phyloP scores from a whole-genome alignment of 106 monocot species.

The Chionographis japonica region DNA sequence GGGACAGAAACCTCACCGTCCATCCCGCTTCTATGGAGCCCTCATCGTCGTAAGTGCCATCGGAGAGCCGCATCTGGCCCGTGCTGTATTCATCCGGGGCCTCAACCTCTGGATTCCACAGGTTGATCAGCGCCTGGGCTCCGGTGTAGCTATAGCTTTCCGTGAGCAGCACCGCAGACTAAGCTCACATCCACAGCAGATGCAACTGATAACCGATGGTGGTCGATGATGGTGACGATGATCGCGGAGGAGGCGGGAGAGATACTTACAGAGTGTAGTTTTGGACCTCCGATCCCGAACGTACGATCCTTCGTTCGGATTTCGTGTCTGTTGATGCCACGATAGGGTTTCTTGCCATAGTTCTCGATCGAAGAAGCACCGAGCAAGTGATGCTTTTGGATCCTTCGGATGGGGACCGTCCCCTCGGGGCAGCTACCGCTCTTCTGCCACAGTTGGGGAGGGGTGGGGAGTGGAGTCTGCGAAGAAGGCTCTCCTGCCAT shows the following conservation, averaged over 20 bases:
- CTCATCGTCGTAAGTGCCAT: conserved; percentile 9
- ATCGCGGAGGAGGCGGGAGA: not conserved
- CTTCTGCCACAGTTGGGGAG: conserved; percentile 15
- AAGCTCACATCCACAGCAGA: not conserved
- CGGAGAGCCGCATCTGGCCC: conserved; percentile 17
- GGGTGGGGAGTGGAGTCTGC: too few relatives aligned
- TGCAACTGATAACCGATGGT: too few relatives aligned
- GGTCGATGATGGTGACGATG: too few relatives aligned
- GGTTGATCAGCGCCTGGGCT: conserved; percentile 14
- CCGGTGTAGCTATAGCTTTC: conserved; percentile 28
- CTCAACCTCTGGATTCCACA: conserved; percentile 28
- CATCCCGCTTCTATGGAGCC: conserved; percentile 36
- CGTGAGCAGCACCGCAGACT: conserved; percentile 18
- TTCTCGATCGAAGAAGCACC: conserved; percentile 15
- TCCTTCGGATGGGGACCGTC: conserved; percentile 20
- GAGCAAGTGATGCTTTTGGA: conserved; percentile 21
- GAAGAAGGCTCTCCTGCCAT: not conserved
- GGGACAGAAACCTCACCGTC: conserved; percentile 12
- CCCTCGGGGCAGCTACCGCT: conserved; percentile 26
- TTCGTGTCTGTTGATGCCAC: not conserved
- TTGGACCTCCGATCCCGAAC: not conserved
- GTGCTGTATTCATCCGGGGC: conserved; percentile 21
- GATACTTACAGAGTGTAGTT: conserved; percentile 13
- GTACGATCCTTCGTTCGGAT: not conserved
- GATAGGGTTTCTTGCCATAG: conserved; percentile 12